Conservation (phyloP, 2,329 filamentous ascomycete species). For the Fusarium circinatum region DNA sequence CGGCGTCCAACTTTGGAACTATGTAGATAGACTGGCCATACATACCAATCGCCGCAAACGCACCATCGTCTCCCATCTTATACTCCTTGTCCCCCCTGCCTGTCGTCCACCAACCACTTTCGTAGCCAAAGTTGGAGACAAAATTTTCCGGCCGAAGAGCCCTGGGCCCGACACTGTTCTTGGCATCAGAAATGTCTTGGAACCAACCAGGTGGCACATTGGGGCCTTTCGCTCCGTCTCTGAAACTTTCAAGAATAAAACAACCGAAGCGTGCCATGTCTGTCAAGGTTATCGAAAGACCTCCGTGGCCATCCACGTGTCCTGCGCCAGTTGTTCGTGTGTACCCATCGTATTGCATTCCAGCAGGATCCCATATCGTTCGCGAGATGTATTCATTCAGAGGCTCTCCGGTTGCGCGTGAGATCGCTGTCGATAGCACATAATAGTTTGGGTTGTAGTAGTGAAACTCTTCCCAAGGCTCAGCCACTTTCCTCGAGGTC, state of each 20-base stretch:
- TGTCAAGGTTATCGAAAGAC: conserved; percentile 15
- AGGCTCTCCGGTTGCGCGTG: conserved; percentile 14
- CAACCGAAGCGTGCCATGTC: conserved; percentile 32
- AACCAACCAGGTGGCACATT: conserved; percentile 20
- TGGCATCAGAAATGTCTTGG: conserved; percentile 18
- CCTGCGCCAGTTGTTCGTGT: conserved; percentile 30
- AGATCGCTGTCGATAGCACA: conserved; percentile 22
- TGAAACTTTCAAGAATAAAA: conserved; percentile 23
- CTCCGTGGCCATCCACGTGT: conserved; percentile 28
- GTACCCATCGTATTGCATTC: conserved; percentile 33
- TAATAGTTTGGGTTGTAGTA: conserved; percentile 38
- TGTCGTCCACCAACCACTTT: conserved; percentile 35
- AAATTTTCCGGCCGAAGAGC: conserved; percentile 21
- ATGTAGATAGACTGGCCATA: conserved; percentile 32
- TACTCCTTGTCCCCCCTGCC: conserved; percentile 2
- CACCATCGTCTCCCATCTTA: conserved; percentile 14
- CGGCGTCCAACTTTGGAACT: conserved; percentile 3
- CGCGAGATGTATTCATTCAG: conserved; percentile 26
- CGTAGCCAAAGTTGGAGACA: conserved; percentile 24
- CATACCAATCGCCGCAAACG: conserved; percentile 26
- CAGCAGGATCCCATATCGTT: conserved; percentile 32
- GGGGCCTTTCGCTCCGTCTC: conserved; percentile 1
- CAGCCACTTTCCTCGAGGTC: conserved; percentile 24
- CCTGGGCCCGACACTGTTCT: conserved; percentile 14
- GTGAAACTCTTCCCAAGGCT: conserved; percentile 37